Conservation (phyloP, 352 stramenopile species). For the Sclerospora graminicola region DNA sequence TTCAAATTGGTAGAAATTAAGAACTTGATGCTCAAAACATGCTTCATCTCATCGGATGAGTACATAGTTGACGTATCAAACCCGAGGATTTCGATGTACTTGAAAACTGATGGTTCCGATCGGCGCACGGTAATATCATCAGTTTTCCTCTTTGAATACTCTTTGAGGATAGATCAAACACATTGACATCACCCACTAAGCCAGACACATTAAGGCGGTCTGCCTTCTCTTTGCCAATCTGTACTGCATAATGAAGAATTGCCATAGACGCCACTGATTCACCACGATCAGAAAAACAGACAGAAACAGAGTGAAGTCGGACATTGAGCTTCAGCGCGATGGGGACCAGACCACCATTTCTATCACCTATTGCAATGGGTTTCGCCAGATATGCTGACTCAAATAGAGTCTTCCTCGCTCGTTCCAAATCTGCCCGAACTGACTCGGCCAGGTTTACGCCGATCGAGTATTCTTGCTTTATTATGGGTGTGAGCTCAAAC, state of each 20-base stretch:
- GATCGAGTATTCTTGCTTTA: slow-evolving; percentile 63
- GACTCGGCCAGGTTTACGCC: slow-evolving; percentile 68
- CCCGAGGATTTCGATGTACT: slow-evolving; percentile 49
- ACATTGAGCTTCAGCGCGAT: slow-evolving; percentile 33
- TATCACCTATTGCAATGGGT: not conserved
- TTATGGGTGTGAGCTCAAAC: slow-evolving; percentile 46
- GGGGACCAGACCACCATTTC: slow-evolving; percentile 1
- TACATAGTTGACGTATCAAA: slow-evolving; percentile 22
- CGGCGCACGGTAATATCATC: slow-evolving; percentile 6
- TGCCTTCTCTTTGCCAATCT: slow-evolving; percentile 21
- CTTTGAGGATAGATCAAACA: slow-evolving; percentile 57
- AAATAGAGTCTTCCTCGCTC: slow-evolving; percentile 53
- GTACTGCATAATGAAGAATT: slow-evolving; percentile 38
- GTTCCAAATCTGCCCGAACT: slow-evolving; percentile 68
- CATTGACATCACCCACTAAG: slow-evolving; percentile 47
- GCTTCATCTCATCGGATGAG: slow-evolving; percentile 9
- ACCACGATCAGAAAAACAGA: slow-evolving; percentile 66
- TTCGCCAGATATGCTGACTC: slow-evolving; percentile 13
- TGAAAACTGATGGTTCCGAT: slow-evolving; percentile 9
- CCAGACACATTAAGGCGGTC: slow-evolving; percentile 30
- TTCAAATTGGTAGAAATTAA: slow-evolving; percentile 19
- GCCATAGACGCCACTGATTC: slow-evolving; percentile 57
- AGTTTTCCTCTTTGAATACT: slow-evolving; percentile 16
- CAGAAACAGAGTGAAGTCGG: slow-evolving; percentile 62
- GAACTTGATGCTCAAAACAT: slow-evolving; percentile 30